These are phyloP conservation scores for Pseudoscleropodium purum DNA, from an alignment of 225 moss, liverwort and hornwort species.

Conservation along the genomic window DNA sequence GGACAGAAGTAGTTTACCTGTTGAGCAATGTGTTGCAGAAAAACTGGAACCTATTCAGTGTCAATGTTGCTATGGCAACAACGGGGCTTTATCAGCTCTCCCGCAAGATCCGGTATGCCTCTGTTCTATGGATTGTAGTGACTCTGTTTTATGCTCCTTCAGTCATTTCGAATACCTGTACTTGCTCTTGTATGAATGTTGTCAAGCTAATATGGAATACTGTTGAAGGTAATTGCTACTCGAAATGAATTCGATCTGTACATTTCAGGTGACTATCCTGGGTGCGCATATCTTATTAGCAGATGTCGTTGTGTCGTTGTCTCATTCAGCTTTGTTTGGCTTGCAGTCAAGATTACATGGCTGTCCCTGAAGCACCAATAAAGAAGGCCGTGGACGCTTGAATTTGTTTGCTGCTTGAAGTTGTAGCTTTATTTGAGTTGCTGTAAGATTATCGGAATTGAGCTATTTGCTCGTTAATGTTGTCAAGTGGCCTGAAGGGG, in stretches of 20 bases:
- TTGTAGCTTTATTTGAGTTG: constrained; percentile 8
- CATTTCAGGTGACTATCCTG: not conserved
- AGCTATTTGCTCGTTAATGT: constrained; percentile 1
- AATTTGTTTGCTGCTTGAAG: not conserved
- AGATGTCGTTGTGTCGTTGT: not conserved
- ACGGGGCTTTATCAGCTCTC: constrained; percentile 87
- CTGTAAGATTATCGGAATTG: not conserved
- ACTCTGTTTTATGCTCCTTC: not conserved
- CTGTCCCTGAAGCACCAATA: constrained; percentile 37
- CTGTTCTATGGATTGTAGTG: not conserved
- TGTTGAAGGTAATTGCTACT: not conserved
- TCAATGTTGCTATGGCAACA: constrained; percentile 73
- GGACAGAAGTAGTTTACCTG: not conserved
- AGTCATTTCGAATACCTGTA: not conserved
- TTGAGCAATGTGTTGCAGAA: constrained; percentile 40
- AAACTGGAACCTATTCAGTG: constrained; percentile 97
- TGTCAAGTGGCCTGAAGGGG: not conserved
- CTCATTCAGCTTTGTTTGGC: constrained; percentile 1
- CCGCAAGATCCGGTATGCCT: constrained; percentile 61
- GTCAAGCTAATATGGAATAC: not conserved
- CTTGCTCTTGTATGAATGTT: not conserved
- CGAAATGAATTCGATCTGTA: not conserved
- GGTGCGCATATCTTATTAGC: not conserved
- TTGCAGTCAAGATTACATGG: constrained; percentile 54
- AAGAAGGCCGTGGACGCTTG: constrained; percentile 31